Conservation (phyloP, 345 rosid genomes). For the Lumnitzera littorea region DNA sequence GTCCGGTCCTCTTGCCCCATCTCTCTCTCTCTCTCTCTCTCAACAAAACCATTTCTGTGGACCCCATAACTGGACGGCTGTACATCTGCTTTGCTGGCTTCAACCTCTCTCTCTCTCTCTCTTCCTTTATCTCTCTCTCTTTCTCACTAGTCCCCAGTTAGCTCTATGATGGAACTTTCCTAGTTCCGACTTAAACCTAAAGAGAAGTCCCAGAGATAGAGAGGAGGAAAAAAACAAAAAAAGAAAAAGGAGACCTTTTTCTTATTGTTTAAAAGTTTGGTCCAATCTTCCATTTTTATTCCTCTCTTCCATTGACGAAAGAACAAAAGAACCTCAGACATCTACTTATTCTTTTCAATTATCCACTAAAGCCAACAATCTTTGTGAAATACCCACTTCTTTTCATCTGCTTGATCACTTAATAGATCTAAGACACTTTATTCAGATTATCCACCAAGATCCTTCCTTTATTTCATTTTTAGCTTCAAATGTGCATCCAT, state of each 20-base stretch:
- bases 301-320: not conserved
- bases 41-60: constrained; percentile 30
- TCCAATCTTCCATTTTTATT: constrained; percentile 14
- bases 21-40: constrained; percentile 7
- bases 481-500: too few species aligned
- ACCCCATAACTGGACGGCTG: constrained; percentile 55
- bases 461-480: too few species aligned
- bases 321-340: not conserved
- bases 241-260: not conserved
- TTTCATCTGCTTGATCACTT: too few species aligned
- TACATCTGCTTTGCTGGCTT: constrained; percentile 66
- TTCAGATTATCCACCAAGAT: too few species aligned
- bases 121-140: constrained; percentile 13
- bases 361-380: too few species aligned
- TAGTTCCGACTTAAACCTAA: constrained; percentile 7
- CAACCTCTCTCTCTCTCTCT: constrained; percentile 45
- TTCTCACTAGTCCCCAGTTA: too few species aligned
- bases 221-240: not conserved
- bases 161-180: constrained; percentile 69
- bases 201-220: constrained; percentile 11
- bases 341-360: too few species aligned
- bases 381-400: too few species aligned
- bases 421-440: too few species aligned
- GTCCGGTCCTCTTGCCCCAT: not conserved
- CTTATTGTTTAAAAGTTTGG: constrained; percentile 16